Percentiles rank a stretch among this genome's conserved stretches.
phyloP scores from a whole-genome alignment of 768 basidiomycete species.

The Asterophora lycoperdoides region DNA sequence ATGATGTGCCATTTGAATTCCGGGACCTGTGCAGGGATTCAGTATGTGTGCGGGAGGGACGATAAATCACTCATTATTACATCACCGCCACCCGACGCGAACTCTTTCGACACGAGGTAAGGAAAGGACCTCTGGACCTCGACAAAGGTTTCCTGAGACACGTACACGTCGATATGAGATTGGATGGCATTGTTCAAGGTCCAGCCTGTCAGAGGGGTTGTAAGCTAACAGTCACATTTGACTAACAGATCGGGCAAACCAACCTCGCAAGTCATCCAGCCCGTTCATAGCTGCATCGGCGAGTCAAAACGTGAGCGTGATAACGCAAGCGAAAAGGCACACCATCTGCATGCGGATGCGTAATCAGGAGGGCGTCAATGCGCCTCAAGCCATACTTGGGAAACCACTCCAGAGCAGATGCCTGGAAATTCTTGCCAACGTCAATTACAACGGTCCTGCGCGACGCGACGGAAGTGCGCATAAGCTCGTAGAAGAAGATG shows the following conservation, averaged over 20 bases:
- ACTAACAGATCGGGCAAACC: constrained; percentile 13
- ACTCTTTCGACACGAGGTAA: constrained; percentile 73
- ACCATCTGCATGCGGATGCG: constrained; percentile 86
- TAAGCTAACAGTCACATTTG: constrained; percentile 2
- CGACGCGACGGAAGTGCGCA: constrained; percentile 11
- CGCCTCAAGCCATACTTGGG: constrained; percentile 68
- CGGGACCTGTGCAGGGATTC: constrained; percentile 56
- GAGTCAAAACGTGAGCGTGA: neutral
- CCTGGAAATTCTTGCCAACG: constrained; percentile 80
- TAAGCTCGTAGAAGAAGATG: neutral
- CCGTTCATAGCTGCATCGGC: constrained; percentile 70
- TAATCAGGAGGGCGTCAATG: constrained; percentile 63
- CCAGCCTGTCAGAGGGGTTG: constrained; percentile 50
- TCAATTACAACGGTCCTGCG: constrained; percentile 75
- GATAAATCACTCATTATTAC: constrained; percentile 33
- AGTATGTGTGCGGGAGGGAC: neutral
- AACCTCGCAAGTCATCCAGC: constrained; percentile 82
- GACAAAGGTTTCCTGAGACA: constrained; percentile 57
- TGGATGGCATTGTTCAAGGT: constrained; percentile 65
- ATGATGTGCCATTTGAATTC: constrained; percentile 83
- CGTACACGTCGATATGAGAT: constrained; percentile 68
- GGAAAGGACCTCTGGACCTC: constrained; percentile 74
- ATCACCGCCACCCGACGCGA: constrained; percentile 77
- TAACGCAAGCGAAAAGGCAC: constrained; percentile 7
- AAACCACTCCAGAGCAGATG: constrained; percentile 43